A percentile compares a stretch with the other conserved stretches of the same genome.
phyloP scores from a whole-genome alignment of 345 rosid genomes.

The Syzygium aromaticum region DNA sequence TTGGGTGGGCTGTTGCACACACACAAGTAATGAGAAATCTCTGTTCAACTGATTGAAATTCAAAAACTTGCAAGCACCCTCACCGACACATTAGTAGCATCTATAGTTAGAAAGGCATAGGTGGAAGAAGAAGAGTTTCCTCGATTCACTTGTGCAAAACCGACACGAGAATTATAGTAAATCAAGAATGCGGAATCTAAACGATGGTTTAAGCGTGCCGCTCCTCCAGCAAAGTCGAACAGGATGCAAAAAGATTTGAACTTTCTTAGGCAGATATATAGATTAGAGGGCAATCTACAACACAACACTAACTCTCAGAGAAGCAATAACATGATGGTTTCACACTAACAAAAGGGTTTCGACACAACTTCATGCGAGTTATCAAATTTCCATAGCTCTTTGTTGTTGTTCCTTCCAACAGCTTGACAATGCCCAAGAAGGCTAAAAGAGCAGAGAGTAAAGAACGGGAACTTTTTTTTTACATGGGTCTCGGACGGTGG shows the following conservation, averaged over 20 bases:
- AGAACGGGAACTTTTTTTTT: not conserved
- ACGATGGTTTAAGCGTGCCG: not conserved
- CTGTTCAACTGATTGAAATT: not conserved
- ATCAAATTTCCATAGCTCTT: not conserved
- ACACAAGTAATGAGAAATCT: not conserved
- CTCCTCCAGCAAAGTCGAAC: not conserved
- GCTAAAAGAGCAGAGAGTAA: not conserved
- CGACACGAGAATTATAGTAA: not conserved
- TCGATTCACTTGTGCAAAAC: not conserved
- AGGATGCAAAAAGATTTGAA: not conserved
- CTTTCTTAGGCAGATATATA: not conserved
- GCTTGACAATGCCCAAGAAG: not conserved
- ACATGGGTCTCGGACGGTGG: constrained; percentile 41
- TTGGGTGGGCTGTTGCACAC: constrained; percentile 17
- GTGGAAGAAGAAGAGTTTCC: not conserved
- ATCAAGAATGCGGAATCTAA: not conserved
- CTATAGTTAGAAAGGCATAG: not conserved
- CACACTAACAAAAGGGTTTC: not conserved
- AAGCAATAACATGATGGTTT: not conserved
- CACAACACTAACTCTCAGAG: not conserved
- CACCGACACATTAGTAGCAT: not conserved
- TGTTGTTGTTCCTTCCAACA: not conserved
- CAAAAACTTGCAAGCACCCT: not conserved
- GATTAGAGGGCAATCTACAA: not conserved
- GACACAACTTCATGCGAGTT: not conserved